Conservation (phyloP, 352 stramenopile genomes). For the Phytophthora litchii region DNA sequence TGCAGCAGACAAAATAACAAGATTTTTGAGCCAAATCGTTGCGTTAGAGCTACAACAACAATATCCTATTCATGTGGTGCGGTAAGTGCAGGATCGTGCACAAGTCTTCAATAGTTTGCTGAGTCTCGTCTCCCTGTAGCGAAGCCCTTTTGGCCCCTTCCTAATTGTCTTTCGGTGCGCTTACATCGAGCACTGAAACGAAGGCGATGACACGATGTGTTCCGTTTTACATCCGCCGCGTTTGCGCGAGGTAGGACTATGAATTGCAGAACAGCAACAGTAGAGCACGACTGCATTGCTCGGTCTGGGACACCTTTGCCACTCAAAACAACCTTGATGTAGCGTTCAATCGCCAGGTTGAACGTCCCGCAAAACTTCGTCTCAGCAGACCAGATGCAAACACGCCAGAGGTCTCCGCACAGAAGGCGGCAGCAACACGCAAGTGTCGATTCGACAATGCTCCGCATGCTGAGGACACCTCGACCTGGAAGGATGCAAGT, state of each 20-base stretch:
- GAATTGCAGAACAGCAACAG: neutral
- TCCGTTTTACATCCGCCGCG: constrained; percentile 20
- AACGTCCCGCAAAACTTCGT: neutral
- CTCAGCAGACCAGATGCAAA: constrained; percentile 5
- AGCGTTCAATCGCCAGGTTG: constrained; percentile 21
- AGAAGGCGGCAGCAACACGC: constrained; percentile 9
- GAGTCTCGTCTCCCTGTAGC: too few species aligned
- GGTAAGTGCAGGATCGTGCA: too few species aligned
- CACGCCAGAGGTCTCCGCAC: neutral
- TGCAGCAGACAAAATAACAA: too few species aligned
- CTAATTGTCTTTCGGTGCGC: constrained; percentile 20
- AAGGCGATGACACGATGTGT: constrained; percentile 15
- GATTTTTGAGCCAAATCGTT: too few species aligned
- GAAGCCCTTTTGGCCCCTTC: too few species aligned
- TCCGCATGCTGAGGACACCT: constrained; percentile 5
- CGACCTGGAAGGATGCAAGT: neutral
- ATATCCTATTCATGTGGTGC: too few species aligned
- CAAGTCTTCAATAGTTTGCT: too few species aligned
- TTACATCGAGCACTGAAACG: constrained; percentile 25
- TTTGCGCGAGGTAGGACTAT: constrained; percentile 13
- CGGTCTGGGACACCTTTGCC: neutral
- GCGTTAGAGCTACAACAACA: too few species aligned
- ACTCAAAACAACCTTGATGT: constrained; percentile 3
- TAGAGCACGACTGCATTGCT: neutral
- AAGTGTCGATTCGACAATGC: constrained; percentile 23